Evolutionary conservation across 257 asterid genomes (phyloP).

Genomic region (Nicotiana knightiana): DNA sequence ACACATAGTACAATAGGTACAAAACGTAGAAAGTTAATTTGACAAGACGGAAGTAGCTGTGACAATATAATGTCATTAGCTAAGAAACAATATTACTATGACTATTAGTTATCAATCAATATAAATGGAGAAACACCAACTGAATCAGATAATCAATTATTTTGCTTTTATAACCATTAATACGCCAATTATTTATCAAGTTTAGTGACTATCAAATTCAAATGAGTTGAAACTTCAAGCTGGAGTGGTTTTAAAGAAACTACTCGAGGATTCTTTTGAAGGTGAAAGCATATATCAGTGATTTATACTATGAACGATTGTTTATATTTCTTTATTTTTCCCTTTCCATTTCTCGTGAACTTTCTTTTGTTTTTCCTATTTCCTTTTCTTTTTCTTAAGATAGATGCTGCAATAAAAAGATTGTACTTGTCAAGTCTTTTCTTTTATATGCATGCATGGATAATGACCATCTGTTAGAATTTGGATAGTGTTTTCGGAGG

Average conservation of each 20-base stretch:
- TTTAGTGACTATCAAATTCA: neutral
- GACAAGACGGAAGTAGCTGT: neutral
- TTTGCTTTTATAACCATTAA: neutral
- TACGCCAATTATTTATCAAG: slow-evolving; percentile 2
- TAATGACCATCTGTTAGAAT: neutral
- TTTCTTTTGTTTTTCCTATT: neutral
- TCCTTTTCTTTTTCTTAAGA: neutral
- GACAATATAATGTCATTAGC: neutral
- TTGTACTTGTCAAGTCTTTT: neutral
- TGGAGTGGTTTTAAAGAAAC: neutral
- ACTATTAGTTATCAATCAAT: neutral
- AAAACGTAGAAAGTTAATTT: neutral
- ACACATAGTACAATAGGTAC: neutral
- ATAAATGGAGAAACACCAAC: neutral
- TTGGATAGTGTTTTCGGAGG: neutral
- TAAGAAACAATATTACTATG: neutral
- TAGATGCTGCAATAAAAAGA: slow-evolving; percentile 1
- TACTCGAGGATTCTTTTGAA: neutral
- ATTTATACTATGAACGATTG: neutral
- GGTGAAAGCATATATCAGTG: neutral
- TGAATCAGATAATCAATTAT: neutral
- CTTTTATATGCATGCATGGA: neutral
- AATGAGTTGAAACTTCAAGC: neutral
- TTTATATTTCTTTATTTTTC: neutral
- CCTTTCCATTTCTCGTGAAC: neutral